Evolutionary conservation across 2,329 filamentous ascomycete genomes (phyloP).

Genomic region (Trichoderma afroharzianum): DNA sequence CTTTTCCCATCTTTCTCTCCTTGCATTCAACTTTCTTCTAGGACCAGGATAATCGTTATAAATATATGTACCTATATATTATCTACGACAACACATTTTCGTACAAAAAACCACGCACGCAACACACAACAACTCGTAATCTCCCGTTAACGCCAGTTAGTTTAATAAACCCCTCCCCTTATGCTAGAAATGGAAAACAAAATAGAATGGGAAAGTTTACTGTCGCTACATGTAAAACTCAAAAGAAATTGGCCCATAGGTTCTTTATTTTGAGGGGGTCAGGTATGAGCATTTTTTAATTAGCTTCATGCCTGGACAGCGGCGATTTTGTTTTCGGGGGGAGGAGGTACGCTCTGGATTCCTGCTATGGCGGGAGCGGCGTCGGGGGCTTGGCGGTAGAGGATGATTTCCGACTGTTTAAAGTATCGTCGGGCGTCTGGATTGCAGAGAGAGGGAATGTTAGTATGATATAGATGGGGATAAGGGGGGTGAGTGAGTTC

Average conservation of each 20-base stretch:
- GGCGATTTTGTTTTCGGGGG: conserved; percentile 35
- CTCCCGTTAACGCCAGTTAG: neutral
- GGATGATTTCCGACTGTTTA: conserved; percentile 97
- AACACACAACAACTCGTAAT: conserved; percentile 16
- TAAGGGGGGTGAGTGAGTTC: neutral
- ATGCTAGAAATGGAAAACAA: conserved; percentile 35
- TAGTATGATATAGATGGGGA: neutral
- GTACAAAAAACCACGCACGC: conserved; percentile 32
- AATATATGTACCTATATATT: conserved; percentile 20
- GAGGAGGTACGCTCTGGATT: conserved; percentile 38
- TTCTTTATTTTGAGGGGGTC: neutral
- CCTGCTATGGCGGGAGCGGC: conserved; percentile 40
- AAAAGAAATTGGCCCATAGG: conserved; percentile 11
- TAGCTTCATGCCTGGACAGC: conserved; percentile 24
- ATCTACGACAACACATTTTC: conserved; percentile 21
- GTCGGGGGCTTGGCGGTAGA: conserved; percentile 78
- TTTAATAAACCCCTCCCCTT: conserved; percentile 20
- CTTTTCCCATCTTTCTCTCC: neutral
- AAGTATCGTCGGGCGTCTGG: conserved; percentile 94
- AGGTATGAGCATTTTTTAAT: neutral
- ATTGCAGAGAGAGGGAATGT: neutral
- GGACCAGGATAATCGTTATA: neutral
- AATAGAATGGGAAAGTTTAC: conserved; percentile 21
- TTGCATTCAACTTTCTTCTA: neutral
- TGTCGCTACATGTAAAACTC: conserved; percentile 11